Percentiles rank a stretch among this genome's conserved stretches.
These are phyloP conservation scores for Triticum turgidum DNA, from an alignment of 176 grass and related monocot genomes.

Conservation along the genomic window DNA sequence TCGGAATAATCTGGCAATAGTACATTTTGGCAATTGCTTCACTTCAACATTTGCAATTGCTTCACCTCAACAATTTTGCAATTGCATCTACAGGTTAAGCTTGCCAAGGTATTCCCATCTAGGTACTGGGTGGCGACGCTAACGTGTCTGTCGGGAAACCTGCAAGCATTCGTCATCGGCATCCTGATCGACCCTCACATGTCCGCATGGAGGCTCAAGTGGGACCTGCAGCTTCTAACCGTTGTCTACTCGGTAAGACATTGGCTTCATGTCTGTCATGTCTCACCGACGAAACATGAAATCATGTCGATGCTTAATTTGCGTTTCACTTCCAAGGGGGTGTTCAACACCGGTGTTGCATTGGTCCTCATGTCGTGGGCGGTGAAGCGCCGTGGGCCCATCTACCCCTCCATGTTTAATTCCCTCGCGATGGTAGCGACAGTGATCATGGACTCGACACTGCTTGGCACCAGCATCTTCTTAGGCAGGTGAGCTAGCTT, in stretches of 20 bases:
- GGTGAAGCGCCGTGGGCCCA: not conserved
- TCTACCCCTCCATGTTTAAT: constrained; percentile 41
- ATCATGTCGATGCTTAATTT: not conserved
- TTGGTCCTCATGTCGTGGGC: constrained; percentile 34
- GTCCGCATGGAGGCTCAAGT: constrained; percentile 37
- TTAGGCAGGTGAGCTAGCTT: constrained; percentile 26
- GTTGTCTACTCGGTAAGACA: constrained; percentile 44
- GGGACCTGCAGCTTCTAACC: constrained; percentile 37
- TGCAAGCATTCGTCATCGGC: constrained; percentile 21
- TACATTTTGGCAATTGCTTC: not conserved
- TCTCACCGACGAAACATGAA: not conserved
- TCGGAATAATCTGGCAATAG: too few species aligned
- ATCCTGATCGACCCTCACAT: constrained; percentile 4
- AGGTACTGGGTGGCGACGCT: constrained; percentile 41
- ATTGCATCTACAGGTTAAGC: constrained; percentile 20
- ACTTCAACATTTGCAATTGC: not conserved
- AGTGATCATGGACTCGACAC: not conserved
- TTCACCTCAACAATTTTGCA: not conserved
- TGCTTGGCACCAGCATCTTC: constrained; percentile 28
- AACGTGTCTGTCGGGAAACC: constrained; percentile 30
- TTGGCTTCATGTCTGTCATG: not conserved
- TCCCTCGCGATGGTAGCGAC: constrained; percentile 25
- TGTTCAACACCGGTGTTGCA: constrained; percentile 3
- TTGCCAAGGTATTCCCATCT: constrained; percentile 33
- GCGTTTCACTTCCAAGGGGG: not conserved